These are phyloP conservation scores for Apiospora sp. DNA, from an alignment of 2,329 filamentous ascomycete species.

Conservation along the genomic window DNA sequence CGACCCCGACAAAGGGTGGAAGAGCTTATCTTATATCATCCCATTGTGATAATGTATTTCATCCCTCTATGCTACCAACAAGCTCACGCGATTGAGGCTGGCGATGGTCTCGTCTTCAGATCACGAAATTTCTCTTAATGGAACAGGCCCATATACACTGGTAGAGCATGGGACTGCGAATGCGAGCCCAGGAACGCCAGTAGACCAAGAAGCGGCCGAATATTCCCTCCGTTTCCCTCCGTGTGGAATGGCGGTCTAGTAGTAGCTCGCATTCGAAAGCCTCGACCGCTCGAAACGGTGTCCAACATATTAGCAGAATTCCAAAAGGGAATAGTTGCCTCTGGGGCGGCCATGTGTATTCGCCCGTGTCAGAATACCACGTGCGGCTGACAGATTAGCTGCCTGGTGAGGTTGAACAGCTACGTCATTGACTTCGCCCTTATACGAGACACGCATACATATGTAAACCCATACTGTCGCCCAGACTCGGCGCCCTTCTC, in stretches of 20 bases:
- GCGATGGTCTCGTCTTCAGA: not conserved
- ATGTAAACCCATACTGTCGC: not conserved
- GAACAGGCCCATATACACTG: not conserved
- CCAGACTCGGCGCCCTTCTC: not conserved
- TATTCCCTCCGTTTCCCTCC: slow-evolving; percentile 16
- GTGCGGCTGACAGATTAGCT: not conserved
- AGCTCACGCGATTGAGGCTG: not conserved
- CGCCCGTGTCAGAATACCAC: not conserved
- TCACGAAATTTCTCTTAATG: not conserved
- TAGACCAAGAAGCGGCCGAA: not conserved
- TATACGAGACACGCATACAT: not conserved
- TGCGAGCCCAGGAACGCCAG: not conserved
- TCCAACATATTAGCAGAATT: not conserved
- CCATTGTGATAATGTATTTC: not conserved
- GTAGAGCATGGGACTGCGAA: not conserved
- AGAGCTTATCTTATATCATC: slow-evolving; percentile 2
- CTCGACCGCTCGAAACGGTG: not conserved
- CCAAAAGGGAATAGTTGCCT: not conserved
- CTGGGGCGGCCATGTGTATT: not conserved
- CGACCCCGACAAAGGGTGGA: no score
- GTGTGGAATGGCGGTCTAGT: no score
- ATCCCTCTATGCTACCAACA: not conserved
- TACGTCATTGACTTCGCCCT: slow-evolving; percentile 2
- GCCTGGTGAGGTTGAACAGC: not conserved
- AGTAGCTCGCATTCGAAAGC: not conserved